Conservation (phyloP, 768 basidiomycete genomes). For the Rhodosporidiobolus odoratus region DNA sequence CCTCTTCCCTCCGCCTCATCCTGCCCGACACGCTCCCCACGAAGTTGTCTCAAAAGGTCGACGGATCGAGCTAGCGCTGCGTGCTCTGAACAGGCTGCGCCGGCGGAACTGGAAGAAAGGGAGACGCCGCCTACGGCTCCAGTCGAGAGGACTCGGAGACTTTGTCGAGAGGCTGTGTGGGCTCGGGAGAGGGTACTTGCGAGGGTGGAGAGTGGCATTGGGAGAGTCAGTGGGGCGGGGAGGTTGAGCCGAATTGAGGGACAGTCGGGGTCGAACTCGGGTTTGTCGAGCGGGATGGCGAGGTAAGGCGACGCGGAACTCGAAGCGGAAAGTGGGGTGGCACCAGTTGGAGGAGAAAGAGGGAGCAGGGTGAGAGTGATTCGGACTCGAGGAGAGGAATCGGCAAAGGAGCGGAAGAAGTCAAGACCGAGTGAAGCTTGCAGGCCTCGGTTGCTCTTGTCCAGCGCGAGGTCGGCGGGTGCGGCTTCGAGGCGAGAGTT, state of each 20-base stretch:
- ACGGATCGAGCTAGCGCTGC: not conserved
- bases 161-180: conserved; percentile 7
- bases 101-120: not conserved
- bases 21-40: too few species aligned
- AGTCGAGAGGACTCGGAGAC: not conserved
- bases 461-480: conserved; percentile 21
- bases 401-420: conserved; percentile 27
- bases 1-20: not conserved
- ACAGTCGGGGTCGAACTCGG: conserved; percentile 1
- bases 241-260: conserved; percentile 25
- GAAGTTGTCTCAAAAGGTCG: too few species aligned
- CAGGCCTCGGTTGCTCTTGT: conserved; percentile 20
- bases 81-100: not conserved
- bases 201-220: conserved; percentile 16
- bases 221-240: conserved; percentile 2
- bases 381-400: conserved; percentile 1
- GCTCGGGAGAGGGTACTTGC: conserved; percentile 15
- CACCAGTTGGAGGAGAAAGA: not conserved
- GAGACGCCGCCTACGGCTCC: not conserved
- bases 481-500: conserved; percentile 31
- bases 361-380: conserved; percentile 24
- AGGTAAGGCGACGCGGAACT: not conserved
- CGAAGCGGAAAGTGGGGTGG: not conserved
- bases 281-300: not conserved
- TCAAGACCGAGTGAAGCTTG: conserved; percentile 13